These are phyloP conservation scores for Maudiozyma bulderi DNA, from an alignment of 805 yeast species.

Conservation along the genomic window DNA sequence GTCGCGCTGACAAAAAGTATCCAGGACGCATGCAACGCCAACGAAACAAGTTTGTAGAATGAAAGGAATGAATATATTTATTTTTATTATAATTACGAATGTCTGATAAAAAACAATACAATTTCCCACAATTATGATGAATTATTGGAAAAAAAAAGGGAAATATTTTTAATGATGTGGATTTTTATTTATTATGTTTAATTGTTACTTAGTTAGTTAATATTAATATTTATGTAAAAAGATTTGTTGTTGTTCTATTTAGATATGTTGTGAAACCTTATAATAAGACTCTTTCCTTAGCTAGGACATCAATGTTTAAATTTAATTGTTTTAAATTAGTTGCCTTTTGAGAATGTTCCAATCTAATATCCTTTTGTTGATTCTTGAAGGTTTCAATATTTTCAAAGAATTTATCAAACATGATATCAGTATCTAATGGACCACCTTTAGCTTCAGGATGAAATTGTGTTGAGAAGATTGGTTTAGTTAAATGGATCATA, in stretches of 20 bases:
- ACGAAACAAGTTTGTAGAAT: no score
- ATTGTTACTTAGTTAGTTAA: no score
- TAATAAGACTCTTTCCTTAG: constrained; percentile 27
- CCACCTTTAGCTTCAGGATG: constrained; percentile 99
- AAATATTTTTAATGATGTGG: no score
- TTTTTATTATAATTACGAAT: no score
- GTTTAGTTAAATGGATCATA: constrained; percentile 78
- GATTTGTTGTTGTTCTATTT: background rate
- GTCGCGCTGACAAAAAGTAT: no score
- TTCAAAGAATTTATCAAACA: constrained; percentile 82
- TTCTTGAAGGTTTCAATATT: constrained; percentile 45
- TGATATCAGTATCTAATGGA: constrained; percentile 83
- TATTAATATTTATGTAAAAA: no score
- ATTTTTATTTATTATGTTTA: no score
- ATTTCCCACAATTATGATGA: no score
- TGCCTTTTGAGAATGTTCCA: constrained; percentile 4
- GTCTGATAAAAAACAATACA: no score
- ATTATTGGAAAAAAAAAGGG: no score
- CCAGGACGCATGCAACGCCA: no score
- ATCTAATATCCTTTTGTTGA: background rate
- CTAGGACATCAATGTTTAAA: constrained; percentile 18
- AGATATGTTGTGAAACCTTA: background rate
- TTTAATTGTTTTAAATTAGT: constrained; percentile 16
- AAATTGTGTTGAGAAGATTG: constrained; percentile 94
- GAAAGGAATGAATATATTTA: no score